These are phyloP conservation scores for Curvularia verruculosa DNA, from an alignment of 2,329 filamentous ascomycete genomes.

Conservation along the genomic window DNA sequence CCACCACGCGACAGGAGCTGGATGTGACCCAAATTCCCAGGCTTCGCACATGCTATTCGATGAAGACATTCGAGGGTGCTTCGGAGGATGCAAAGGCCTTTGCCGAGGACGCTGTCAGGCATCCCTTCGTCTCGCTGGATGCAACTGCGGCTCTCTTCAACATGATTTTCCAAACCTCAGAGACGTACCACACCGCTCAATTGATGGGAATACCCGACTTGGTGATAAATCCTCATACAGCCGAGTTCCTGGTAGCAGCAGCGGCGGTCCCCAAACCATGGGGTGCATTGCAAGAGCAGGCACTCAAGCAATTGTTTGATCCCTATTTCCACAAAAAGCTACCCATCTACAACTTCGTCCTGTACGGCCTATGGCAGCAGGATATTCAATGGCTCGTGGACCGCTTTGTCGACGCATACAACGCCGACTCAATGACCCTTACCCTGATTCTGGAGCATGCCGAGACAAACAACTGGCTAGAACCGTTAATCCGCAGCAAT, in stretches of 20 bases:
- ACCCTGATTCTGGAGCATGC: slow-evolving; percentile 79
- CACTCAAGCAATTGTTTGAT: slow-evolving; percentile 77
- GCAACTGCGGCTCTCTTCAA: slow-evolving; percentile 74
- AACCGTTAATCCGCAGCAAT: slow-evolving; percentile 76
- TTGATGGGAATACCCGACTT: slow-evolving; percentile 64
- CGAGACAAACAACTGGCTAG: slow-evolving; percentile 80
- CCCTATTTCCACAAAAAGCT: slow-evolving; percentile 82
- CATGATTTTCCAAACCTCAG: slow-evolving; percentile 64
- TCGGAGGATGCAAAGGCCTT: slow-evolving; percentile 65
- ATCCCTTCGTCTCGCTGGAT: slow-evolving; percentile 86
- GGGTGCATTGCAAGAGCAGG: slow-evolving; percentile 75
- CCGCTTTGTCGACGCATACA: slow-evolving; percentile 78
- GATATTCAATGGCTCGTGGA: slow-evolving; percentile 86
- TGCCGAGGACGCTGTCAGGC: slow-evolving; percentile 73
- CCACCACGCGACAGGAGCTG: slow-evolving; percentile 73
- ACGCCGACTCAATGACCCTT: slow-evolving; percentile 70
- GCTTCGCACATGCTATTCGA: slow-evolving; percentile 76
- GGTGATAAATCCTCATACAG: slow-evolving; percentile 73
- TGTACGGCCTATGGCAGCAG: slow-evolving; percentile 90
- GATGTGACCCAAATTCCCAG: slow-evolving; percentile 86
- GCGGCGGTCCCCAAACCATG: slow-evolving; percentile 79
- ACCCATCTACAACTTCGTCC: slow-evolving; percentile 81
- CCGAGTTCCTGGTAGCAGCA: slow-evolving; percentile 79
- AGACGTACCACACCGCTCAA: slow-evolving; percentile 62
- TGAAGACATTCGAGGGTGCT: slow-evolving; percentile 66